phyloP scores from a whole-genome alignment of 1,284 basidiomycete genomes.

The Sphagnurus paluster region DNA sequence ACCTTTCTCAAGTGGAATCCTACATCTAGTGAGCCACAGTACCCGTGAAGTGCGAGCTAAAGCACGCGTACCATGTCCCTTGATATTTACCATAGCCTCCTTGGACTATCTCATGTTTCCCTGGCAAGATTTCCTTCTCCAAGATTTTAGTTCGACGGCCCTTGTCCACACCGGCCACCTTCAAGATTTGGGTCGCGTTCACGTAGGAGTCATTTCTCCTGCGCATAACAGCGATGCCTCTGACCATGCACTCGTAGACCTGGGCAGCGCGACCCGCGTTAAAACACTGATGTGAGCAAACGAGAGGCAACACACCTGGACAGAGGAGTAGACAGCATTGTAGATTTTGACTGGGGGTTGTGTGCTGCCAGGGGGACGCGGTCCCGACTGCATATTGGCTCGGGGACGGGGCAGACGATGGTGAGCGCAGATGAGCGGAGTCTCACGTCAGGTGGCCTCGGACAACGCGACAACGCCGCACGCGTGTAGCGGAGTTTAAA shows the following conservation, averaged over 20 bases:
- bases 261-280: slow-evolving; percentile 47
- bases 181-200: slow-evolving; percentile 99
- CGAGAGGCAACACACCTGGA: slow-evolving; percentile 55
- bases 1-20: slow-evolving; percentile 92
- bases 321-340: slow-evolving; percentile 86
- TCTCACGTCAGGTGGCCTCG: slow-evolving; percentile 33
- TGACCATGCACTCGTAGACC: slow-evolving; percentile 96
- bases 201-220: slow-evolving; percentile 91
- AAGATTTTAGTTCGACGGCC: slow-evolving; percentile 95
- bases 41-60: background rate
- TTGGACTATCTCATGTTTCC: slow-evolving; percentile 98
- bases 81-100: slow-evolving; percentile 99
- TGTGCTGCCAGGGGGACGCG: slow-evolving; percentile 36
- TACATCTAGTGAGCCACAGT: slow-evolving; percentile 30
- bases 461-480: slow-evolving; percentile 39
- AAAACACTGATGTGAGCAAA: slow-evolving; percentile 18
- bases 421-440: slow-evolving; percentile 22
- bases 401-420: slow-evolving; percentile 11
- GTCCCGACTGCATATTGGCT: slow-evolving; percentile 44
- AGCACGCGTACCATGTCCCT: slow-evolving; percentile 83
- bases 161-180: slow-evolving; percentile 98
- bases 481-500: slow-evolving; percentile 36
- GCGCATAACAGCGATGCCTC: slow-evolving; percentile 98
- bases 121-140: slow-evolving; percentile 95
- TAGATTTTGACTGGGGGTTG: slow-evolving; percentile 79